Evolutionary conservation across 768 basidiomycete genomes (phyloP).

Genomic region (Hericium alpestre): DNA sequence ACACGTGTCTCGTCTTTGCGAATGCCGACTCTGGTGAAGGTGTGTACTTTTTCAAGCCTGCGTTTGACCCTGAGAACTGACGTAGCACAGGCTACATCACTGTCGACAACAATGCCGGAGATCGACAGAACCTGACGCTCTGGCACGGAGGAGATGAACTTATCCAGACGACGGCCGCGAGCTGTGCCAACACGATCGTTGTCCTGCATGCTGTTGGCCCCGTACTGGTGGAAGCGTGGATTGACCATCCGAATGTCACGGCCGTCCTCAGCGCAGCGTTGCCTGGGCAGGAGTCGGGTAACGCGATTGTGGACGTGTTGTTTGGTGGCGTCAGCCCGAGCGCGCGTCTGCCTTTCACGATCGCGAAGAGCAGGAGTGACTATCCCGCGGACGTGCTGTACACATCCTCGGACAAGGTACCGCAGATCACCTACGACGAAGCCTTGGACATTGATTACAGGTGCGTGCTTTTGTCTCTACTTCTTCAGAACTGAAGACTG

Average conservation of each 20-base stretch:
- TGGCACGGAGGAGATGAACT: slow-evolving; percentile 27
- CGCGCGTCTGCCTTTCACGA: slow-evolving; percentile 62
- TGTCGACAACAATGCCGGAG: slow-evolving; percentile 51
- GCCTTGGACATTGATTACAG: slow-evolving; percentile 14
- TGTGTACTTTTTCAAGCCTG: neutral
- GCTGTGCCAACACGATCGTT: slow-evolving; percentile 70
- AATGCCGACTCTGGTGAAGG: slow-evolving; percentile 23
- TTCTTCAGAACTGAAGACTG: slow-evolving; percentile 9
- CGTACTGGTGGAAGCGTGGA: slow-evolving; percentile 59
- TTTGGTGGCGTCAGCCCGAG: slow-evolving; percentile 69
- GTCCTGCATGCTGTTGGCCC: slow-evolving; percentile 74
- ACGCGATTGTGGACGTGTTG: slow-evolving; percentile 65
- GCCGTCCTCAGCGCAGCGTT: slow-evolving; percentile 44
- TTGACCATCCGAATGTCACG: slow-evolving; percentile 62
- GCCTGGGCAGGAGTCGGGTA: slow-evolving; percentile 55
- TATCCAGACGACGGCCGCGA: slow-evolving; percentile 49
- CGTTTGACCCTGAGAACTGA: too few relatives aligned
- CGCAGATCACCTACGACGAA: slow-evolving; percentile 57
- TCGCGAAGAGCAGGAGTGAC: slow-evolving; percentile 47
- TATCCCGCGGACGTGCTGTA: slow-evolving; percentile 35
- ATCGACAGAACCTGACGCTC: slow-evolving; percentile 30
- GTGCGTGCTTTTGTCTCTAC: neutral
- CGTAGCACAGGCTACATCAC: slow-evolving; percentile 29
- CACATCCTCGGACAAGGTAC: slow-evolving; percentile 19
- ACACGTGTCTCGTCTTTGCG: slow-evolving; percentile 44